Evolutionary conservation across 257 asterid genomes (phyloP).

Genomic region (Solanum clarkiae): DNA sequence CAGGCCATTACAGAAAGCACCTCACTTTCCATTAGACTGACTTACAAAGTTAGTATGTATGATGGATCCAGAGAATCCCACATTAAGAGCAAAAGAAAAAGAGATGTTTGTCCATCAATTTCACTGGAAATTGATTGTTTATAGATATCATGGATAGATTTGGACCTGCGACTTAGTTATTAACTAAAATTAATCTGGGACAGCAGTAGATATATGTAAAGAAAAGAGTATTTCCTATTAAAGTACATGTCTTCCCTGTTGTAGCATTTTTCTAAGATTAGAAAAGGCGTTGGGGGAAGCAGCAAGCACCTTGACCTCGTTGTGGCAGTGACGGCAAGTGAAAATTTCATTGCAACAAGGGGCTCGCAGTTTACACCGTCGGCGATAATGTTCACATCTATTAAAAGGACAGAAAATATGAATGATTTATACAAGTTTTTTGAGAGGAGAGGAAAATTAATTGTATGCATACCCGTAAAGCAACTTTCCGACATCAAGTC

Average conservation of each 20-base stretch:
- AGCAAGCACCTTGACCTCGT: conserved; percentile 53
- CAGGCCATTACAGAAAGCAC: neutral
- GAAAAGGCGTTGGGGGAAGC: neutral
- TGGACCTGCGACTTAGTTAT: neutral
- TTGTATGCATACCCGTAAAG: conserved; percentile 37
- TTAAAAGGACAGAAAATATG: neutral
- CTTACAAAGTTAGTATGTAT: neutral
- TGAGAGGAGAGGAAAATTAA: neutral
- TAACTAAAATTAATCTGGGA: neutral
- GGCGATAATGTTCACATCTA: conserved; percentile 78
- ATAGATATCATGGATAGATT: neutral
- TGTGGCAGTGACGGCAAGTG: conserved; percentile 91
- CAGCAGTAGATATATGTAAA: neutral
- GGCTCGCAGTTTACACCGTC: conserved; percentile 75
- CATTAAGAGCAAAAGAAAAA: neutral
- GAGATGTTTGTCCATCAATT: neutral
- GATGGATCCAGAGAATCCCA: neutral
- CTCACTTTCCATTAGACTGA: neutral
- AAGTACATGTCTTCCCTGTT: neutral
- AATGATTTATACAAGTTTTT: neutral
- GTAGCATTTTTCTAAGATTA: neutral
- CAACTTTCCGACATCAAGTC: conserved; percentile 47
- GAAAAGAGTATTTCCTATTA: too few relatives aligned
- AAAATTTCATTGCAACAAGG: conserved; percentile 79
- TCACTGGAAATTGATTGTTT: neutral